Evolutionary conservation across 1,284 basidiomycete genomes (phyloP), one percentile per base, ranked within the genome.

Genomic region (Heterobasidion annosum): DNA sequence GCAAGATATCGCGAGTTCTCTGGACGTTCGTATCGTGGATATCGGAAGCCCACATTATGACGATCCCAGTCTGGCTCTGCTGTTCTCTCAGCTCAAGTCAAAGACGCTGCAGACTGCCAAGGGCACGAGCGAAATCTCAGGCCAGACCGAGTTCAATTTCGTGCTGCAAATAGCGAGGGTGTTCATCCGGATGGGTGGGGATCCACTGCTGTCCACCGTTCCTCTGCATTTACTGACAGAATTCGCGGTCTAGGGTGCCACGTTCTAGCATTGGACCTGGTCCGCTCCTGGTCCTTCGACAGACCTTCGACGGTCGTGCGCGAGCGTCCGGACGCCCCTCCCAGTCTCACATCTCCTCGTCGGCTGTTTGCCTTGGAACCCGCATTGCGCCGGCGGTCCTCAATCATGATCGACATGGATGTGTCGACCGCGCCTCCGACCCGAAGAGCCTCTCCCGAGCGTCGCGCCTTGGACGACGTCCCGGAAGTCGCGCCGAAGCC

Each of bases 41-140:
- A 86, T 92, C 51, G 88, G 88, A n/a, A 85, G 91, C 61, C 85
- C 90, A 12, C 83, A 90, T 63, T 92, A 94, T 64, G 93, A 97
- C 60, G 93, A 98, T 66, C 91, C 95, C 0, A 88, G 90, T 61
- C 77, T 98, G 47, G 88, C 93, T 0, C 73, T 98, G 46, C 72
- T 98, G 51, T 97, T 96, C 69, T 88, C 86, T n/a, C 89, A 97
- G 60, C 74, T 97, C 56, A 87, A 90, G 61, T 82, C 84, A 19
- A 93, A 90, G 73, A 94, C 93, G 0, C 71, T 97, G 25, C 93
- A 97, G 73, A 88, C 93, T 0, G 90, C 90, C 3, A 88, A 94
- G 66, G 94, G 93, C 8, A 91, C 90, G 0, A 91, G 85, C 63
- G 91, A 93, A 64, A 93, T 97, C 40, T 85, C 92, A 0, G 88